Base-by-base conservation (phyloP, 1,284 basidiomycete species). In the Somion occarium region DNA sequence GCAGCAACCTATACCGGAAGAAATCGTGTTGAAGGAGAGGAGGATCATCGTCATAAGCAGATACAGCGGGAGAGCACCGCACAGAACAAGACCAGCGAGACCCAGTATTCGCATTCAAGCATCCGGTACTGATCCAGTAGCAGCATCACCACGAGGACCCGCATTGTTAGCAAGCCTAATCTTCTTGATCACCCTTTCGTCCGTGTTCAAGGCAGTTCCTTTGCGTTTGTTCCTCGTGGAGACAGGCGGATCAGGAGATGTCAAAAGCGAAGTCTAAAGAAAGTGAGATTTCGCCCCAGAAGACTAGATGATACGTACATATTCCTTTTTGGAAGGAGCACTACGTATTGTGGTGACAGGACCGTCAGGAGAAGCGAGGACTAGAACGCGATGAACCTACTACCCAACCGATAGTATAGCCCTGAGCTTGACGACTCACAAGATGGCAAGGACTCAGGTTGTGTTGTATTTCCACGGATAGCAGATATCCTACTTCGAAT, bases 211-310 rank as follows among this genome's bases (percentile, higher is more conserved):
- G 37, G 60, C 34, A 18, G 55, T 47, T 11, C 56, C 56, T 37
- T 58, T 61, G 38, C 63, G 59, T 45, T 62, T 64, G 38, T 48
- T 53, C 26, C 56, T 51, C 25, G 55, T 48, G 19, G 57, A 57
- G 22, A 64, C 49, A 5, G 59, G 59, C n/a, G 26, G 59, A 58
- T 11, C 56, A 60, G 9, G 49, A 38, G 5, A 23, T 5, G 5
- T 5, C 20, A 22, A 27, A 46, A 48, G 30, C 27, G 7, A 15
- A 34, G 30, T 7, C 7, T 34, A 34, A 15, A 34, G 30, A 34
- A 15, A 15, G 7, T 7, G 30, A 34, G 30, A 15, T 34, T 15
- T 34, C 7, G 30, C 7, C 7, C 30, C 7, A 34, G 15, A 34
- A 15, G 30, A 7, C 15, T 34, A 34, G 30, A 34, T 34, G 30